These are phyloP conservation scores for Globomyces sp. DNA, from an alignment of 371 early-diverging fungal species.

Conservation along the genomic window DNA sequence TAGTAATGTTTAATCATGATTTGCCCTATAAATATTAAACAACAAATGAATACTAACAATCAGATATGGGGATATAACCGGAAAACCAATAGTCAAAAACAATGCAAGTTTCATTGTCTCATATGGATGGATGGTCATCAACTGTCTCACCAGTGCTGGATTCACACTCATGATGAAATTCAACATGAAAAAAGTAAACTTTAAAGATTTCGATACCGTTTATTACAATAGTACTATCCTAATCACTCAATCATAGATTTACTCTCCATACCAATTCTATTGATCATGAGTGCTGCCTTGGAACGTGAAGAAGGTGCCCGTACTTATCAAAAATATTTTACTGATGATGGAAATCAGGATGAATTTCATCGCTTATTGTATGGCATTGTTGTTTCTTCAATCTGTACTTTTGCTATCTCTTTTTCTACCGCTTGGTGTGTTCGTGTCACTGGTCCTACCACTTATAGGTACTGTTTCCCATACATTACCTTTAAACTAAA, in stretches of 20 bases:
- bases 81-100: slow-evolving; percentile 32
- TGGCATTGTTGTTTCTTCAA: slow-evolving; percentile 80
- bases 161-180: slow-evolving; percentile 90
- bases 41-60: too few relatives aligned
- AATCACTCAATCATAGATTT: slow-evolving; percentile 1
- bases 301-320: slow-evolving; percentile 65
- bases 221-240: slow-evolving; percentile 77
- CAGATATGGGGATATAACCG: slow-evolving; percentile 39
- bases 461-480: slow-evolving; percentile 58
- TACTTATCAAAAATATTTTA: slow-evolving; percentile 31
- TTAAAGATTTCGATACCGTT: slow-evolving; percentile 95
- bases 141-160: slow-evolving; percentile 89
- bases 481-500: too few relatives aligned
- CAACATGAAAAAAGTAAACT: slow-evolving; percentile 75
- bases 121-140: slow-evolving; percentile 89
- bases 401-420: slow-evolving; percentile 90
- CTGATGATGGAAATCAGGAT: slow-evolving; percentile 38
- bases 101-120: slow-evolving; percentile 24
- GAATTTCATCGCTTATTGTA: slow-evolving; percentile 50
- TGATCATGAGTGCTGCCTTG: slow-evolving; percentile 69
- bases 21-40: too few relatives aligned
- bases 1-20: too few relatives aligned
- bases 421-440: slow-evolving; percentile 95
- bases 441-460: slow-evolving; percentile 92
- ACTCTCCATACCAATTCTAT: slow-evolving; percentile 82